Conservation (phyloP, 2,329 filamentous ascomycete species). For the Xylariomycetidae sp. region DNA sequence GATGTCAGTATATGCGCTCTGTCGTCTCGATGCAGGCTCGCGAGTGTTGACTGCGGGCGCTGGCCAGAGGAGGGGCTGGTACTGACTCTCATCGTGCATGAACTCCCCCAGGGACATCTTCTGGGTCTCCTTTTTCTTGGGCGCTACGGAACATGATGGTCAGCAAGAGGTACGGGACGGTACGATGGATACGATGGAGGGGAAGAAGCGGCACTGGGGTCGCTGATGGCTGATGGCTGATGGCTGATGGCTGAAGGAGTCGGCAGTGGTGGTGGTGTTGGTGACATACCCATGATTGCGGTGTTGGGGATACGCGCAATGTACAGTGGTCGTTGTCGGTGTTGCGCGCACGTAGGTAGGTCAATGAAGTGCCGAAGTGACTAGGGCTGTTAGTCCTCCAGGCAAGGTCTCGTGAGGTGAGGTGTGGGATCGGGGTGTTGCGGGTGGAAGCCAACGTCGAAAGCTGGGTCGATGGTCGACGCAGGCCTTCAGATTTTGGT, state of each 20-base stretch:
- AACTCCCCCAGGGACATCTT: conserved; percentile 98
- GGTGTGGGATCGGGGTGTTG: too few species aligned
- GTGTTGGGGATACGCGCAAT: conserved; percentile 30
- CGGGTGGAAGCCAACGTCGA: too few species aligned
- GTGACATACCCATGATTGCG: conserved; percentile 57
- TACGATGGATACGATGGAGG: too few species aligned
- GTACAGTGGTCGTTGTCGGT: too few species aligned
- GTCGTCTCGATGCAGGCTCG: conserved; percentile 5
- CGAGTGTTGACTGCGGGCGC: conserved; percentile 19
- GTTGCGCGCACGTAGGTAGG: conserved; percentile 20
- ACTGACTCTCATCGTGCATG: conserved; percentile 83
- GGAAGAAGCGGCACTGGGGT: too few species aligned
- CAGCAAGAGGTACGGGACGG: conserved; percentile 28
- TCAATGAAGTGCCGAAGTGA: conserved; percentile 14
- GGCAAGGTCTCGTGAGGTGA: too few species aligned
- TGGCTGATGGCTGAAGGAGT: too few species aligned
- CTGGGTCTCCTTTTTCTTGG: conserved; percentile 86
- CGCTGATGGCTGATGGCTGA: too few species aligned
- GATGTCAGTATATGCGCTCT: conserved; percentile 18
- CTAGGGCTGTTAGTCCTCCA: conserved; percentile 9
- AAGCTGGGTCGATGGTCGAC: too few species aligned
- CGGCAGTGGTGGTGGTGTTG: too few species aligned
- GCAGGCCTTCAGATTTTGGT: too few species aligned
- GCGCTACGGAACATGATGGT: conserved; percentile 55
- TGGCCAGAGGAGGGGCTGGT: conserved; percentile 19